A percentile compares a stretch with the other conserved stretches of the same genome.
Evolutionary conservation across 2,329 filamentous ascomycete species (phyloP).

Genomic region (Phialophora verrucosa): DNA sequence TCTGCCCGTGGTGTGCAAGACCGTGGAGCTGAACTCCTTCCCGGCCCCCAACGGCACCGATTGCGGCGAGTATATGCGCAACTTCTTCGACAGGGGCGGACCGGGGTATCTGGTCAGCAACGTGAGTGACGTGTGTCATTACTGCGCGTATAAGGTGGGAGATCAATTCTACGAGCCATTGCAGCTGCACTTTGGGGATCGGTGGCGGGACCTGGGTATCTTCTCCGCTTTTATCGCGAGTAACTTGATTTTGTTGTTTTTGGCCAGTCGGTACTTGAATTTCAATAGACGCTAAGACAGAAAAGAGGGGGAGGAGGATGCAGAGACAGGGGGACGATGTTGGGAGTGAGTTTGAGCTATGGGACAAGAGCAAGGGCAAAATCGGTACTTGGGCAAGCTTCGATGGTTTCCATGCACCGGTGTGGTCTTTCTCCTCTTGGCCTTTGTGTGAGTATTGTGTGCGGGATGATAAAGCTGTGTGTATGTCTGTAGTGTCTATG

Average conservation of each 20-base stretch:
- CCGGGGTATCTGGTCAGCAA: slow-evolving; percentile 74
- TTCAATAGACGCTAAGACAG: slow-evolving; percentile 38
- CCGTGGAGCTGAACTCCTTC: slow-evolving; percentile 71
- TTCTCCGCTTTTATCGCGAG: slow-evolving; percentile 75
- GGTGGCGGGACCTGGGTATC: slow-evolving; percentile 86
- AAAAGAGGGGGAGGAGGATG: neutral
- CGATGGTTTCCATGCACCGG: too few species aligned
- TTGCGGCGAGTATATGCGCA: slow-evolving; percentile 76
- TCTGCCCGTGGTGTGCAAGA: slow-evolving; percentile 65
- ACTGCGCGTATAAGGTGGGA: slow-evolving; percentile 80
- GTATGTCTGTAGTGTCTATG: too few species aligned
- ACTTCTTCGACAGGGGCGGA: slow-evolving; percentile 72
- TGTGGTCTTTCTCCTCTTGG: too few species aligned
- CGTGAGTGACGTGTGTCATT: slow-evolving; percentile 70
- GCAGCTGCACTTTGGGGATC: slow-evolving; percentile 67
- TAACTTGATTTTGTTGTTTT: slow-evolving; percentile 56
- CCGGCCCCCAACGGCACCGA: slow-evolving; percentile 67
- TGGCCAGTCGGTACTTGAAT: slow-evolving; percentile 40
- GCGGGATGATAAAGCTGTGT: too few species aligned
- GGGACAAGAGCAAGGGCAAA: neutral
- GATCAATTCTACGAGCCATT: slow-evolving; percentile 78
- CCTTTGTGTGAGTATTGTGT: too few species aligned
- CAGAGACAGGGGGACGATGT: neutral
- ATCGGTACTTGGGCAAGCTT: neutral
- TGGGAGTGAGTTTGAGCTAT: neutral